Base-by-base conservation (phyloP, 306 rosid genomes). In the apple (Malus domestica) region DNA sequence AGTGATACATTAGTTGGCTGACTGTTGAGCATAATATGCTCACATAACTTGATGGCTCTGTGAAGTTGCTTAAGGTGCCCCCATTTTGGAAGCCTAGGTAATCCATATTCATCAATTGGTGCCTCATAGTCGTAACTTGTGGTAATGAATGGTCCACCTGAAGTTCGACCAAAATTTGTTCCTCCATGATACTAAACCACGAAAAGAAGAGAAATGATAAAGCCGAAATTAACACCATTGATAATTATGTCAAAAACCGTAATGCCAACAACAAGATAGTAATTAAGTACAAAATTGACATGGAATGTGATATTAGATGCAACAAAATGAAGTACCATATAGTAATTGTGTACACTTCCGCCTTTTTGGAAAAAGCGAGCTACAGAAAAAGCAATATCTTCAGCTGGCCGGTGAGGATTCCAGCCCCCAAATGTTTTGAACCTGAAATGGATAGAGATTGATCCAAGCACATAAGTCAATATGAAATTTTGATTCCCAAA, bases 361-460 rank as follows among this genome's bases (percentile, higher is more conserved):
- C 98, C 98, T 81, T 94, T 94, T 78, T 91, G 95, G 92, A 94
- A 94, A 86, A 94, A 94, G 45, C 97, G 94, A 80, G 97, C 98
- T 72, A 94, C 98, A 70, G 98, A 74, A 76, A 38, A 94, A 60
- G 98, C 96, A 75, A 91, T 85, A 86, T 94, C 98, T 85, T 94
- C 97, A 20, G 89, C 72, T 32, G 98, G 98, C 82, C 98, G 82
- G 79, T 94, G 97, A 85, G 98, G 98, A 89, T 90, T 92, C 86
- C 95, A 87, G 62, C 86, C 90, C 30, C 97, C 98, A 82, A 94
- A 94, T 61, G 97, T 94, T 85, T 91, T 90, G 83, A 91, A 94
- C 98, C 98, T 94, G 80, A 68, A 68, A 73, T 76, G 68, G 66
- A 74, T 42, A 67, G 45, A 78, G 77, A 76, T 30, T 70, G 14